Base-by-base conservation (phyloP, 73 alveolate species). In the Tetrahymena thermophila region DNA sequence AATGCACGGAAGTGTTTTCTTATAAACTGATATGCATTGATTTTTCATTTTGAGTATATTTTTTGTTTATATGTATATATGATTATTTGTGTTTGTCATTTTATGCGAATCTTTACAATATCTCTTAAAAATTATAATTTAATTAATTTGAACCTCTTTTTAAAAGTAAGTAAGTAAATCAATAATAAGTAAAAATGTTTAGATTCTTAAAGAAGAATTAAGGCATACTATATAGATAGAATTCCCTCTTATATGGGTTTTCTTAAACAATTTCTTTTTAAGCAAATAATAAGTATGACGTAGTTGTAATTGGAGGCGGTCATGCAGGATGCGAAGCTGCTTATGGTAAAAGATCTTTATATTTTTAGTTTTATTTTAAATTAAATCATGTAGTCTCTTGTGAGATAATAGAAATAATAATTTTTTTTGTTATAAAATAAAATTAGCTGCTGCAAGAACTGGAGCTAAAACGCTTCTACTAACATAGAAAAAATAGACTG, bases 281-380 rank as follows among this genome's bases (percentile, higher is more conserved):
- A 71, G 89, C 40, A 6, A 71, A 31, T 71, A 71, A 71, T 71
- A 93, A 93, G 85, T 34, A 35, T 58, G 97, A 95, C 40, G 98
- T 97, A 5, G 42, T 97, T 11, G 97, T 97, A 9, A 96, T 97
- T n/a, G 98, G 98, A 14, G 98, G 98, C 11, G 98, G 98, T 23
- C 98, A 97, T 89, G 98, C 98, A 34, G 98, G 98, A 37, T 96
- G 97, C 93, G 98, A 97, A 93, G 98, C 98, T 35, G 98, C 98
- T 21, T 71, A 71, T 25, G 89, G 89, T 71, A 71, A 28, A 4
- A 71, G 44, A 40, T 40, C 15, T 71, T 71, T 2, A 50, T 50
- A 71, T 71, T 31, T n/a, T 23, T 71, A 71, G 40, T 71, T 71
- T 19, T 23, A 71, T 28, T 71, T 2, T 1, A 6, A 15, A 71